Evolutionary conservation across 441 rosid genomes (phyloP).

Genomic region (Populus hybrid): DNA sequence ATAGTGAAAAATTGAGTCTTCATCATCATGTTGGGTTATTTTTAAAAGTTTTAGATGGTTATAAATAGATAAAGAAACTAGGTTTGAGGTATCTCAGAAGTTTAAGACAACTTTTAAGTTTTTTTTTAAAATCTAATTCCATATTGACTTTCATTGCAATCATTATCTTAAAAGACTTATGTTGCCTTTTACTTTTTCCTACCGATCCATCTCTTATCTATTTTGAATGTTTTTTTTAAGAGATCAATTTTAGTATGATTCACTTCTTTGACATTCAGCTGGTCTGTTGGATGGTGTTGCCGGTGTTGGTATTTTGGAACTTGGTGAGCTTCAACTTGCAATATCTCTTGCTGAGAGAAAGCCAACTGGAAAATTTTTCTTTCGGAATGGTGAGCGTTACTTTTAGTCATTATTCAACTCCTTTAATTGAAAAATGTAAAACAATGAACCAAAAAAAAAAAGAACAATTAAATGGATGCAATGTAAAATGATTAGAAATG

Average conservation of each 20-base stretch:
- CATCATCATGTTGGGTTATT: not conserved
- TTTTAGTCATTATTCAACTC: not conserved
- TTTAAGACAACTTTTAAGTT: not conserved
- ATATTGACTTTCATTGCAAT: no score
- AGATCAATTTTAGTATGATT: not conserved
- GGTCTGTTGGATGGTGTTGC: constrained; percentile 78
- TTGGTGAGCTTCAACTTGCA: constrained; percentile 68
- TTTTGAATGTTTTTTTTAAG: no score
- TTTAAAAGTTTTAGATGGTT: not conserved
- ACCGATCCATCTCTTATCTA: no score
- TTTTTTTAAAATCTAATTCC: no score
- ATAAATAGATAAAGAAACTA: not conserved
- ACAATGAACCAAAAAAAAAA: not conserved
- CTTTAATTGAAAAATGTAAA: not conserved
- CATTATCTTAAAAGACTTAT: no score
- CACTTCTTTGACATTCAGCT: constrained; percentile 39
- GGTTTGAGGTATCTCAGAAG: not conserved
- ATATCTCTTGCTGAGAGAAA: constrained; percentile 82
- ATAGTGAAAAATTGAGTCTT: not conserved
- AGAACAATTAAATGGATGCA: not conserved
- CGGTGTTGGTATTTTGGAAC: constrained; percentile 72
- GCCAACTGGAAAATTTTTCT: constrained; percentile 68
- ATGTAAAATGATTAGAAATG: not conserved
- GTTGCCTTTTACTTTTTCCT: no score
- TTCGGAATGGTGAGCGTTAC: constrained; percentile 60